Evolutionary conservation across 371 early-diverging fungal species (phyloP).

Genomic region (Fennellomyces sp.): DNA sequence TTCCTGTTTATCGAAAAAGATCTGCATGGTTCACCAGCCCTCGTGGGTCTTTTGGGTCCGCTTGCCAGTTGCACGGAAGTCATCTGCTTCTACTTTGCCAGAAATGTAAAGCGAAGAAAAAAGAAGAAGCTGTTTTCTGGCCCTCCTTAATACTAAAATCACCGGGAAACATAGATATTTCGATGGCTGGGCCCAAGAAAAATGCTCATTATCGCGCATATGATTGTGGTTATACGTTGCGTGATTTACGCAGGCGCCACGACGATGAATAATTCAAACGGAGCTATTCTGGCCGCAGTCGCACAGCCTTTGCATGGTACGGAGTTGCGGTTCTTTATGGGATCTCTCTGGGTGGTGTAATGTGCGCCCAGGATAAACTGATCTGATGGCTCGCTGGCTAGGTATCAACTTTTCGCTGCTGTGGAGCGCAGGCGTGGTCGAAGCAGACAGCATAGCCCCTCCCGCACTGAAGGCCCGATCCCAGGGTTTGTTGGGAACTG

Average conservation of each 20-base stretch:
- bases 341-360: too few species aligned
- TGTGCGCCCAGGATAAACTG: too few species aligned
- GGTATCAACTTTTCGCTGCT: slow-evolving; percentile 27
- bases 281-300: slow-evolving; percentile 25
- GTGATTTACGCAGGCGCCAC: slow-evolving; percentile 25
- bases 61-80: slow-evolving; percentile 37
- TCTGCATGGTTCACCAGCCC: slow-evolving; percentile 24
- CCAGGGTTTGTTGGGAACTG: slow-evolving; percentile 37
- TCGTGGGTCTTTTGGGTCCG: slow-evolving; percentile 36
- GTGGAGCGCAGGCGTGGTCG: slow-evolving; percentile 40
- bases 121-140: neutral
- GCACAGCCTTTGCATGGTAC: slow-evolving; percentile 36
- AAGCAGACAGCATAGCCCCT: slow-evolving; percentile 36
- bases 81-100: slow-evolving; percentile 36
- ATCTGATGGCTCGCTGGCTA: too few species aligned
- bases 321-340: too few species aligned
- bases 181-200: slow-evolving; percentile 19
- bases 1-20: slow-evolving; percentile 37
- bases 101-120: slow-evolving; percentile 21
- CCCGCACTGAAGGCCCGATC: slow-evolving; percentile 23
- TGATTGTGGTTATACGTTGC: slow-evolving; percentile 25
- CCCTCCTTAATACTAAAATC: neutral
- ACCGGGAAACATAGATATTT: slow-evolving; percentile 17
- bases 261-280: neutral
- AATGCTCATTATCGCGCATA: slow-evolving; percentile 31